Evolutionary conservation across 768 basidiomycete genomes (phyloP), one percentile per base, ranked within the genome.

Genomic region (Roridomyces roridus): DNA sequence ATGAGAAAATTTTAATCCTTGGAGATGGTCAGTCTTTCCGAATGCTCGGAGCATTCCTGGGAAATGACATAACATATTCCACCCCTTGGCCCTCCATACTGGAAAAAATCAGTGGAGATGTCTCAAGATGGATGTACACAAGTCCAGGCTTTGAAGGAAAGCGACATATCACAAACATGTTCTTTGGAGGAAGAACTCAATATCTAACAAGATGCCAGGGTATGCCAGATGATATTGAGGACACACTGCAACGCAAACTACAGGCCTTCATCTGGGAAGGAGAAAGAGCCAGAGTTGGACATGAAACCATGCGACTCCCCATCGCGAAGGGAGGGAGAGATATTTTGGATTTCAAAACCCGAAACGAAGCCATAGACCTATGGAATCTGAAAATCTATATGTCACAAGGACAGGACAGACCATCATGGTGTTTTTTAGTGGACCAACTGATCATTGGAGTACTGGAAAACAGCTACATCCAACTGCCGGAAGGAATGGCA

Each of bases 181-280:
- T 58, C 0, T 51, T 66, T 0, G 68, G 57, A 0, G 65, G 65
- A 0, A 64, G 50, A 53, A 65, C 69, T 2, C 72, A 72, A 54
- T 71, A 63, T 52, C 44, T 67, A 1, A 61, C 67, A 0, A 55
- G 51, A 40, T 63, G 62, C 0, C 68, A 68, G 46, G 66, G 70
- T 2, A 71, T 71, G 70, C 68, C 68, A n/a, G 46, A 54, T 15
- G 49, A 42, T 6, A 39, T 62, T 18, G 49, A 51, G 37, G 18
- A 51, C 12, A 25, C 46, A 5, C 17, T 59, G 10, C 15, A 29
- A 9, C 35, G 12, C 28, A 23, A 37, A 0, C 10, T 39, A 18
- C 28, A 55, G 10, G 15, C 24, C 6, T 55, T 59, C 37, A 25
- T 63, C 10, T 63, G 62, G 62, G 43, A 51, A 5, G 51, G 57